Evolutionary conservation across 163 green algal genomes (phyloP).

Genomic region (Botryococcus braunii): DNA sequence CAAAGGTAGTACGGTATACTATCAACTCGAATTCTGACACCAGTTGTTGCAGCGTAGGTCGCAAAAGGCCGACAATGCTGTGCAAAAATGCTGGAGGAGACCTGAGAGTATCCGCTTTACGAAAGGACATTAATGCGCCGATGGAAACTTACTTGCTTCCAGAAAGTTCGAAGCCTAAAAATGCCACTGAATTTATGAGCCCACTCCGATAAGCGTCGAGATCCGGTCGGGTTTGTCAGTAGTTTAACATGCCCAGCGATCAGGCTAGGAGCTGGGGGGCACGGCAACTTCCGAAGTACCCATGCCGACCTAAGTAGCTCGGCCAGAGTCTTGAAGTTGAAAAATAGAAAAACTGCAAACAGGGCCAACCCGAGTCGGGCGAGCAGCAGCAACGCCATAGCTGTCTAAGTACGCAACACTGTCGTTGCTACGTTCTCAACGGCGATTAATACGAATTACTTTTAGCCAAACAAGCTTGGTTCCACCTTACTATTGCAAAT

Average conservation of each 20-base stretch:
- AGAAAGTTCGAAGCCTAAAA: neutral
- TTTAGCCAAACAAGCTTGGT: no score
- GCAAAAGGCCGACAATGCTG: neutral
- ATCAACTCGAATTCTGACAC: no score
- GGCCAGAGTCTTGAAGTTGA: no score
- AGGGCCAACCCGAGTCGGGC: no score
- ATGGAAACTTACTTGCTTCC: neutral
- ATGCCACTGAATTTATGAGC: neutral
- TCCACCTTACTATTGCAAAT: no score
- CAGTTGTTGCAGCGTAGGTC: neutral
- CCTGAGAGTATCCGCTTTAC: neutral
- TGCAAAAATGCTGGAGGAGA: neutral
- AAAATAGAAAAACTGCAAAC: no score
- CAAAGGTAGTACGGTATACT: no score
- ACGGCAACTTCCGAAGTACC: neutral
- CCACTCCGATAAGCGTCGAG: neutral
- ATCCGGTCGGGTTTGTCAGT: neutral
- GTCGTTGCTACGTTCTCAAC: no score
- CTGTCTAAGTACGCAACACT: no score
- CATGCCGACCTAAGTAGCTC: no score
- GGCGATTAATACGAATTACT: no score
- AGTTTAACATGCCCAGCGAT: neutral
- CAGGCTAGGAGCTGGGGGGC: neutral
- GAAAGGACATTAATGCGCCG: neutral
- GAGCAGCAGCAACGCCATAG: no score